Evolutionary conservation across 768 basidiomycete species (phyloP), one percentile per base, ranked within the genome.

Genomic region (Cytidiella melzeri): DNA sequence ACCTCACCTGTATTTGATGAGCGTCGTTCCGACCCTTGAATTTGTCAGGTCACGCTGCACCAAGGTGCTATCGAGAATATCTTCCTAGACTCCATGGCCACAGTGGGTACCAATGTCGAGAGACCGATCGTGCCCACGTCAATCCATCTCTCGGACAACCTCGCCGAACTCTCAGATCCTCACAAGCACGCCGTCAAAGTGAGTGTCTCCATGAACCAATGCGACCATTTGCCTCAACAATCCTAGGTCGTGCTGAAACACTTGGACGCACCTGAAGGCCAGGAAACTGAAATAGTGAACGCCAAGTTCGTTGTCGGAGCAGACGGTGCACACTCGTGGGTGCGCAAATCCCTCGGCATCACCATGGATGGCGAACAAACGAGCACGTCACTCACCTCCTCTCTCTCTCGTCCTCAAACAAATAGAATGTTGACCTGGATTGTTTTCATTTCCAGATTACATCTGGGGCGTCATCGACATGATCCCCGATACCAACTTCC

Each of bases 281-380:
- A 67, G 40, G 60, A 69, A 25, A 72, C 67, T 3, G 84, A 87
- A 59, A 64, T 76, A 5, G 79, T 87, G 1, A 67, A 69, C 47
- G 84, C 86, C 1, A 86, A 82, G 63, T 90, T 78, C 57, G 81
- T 89, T 2, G 69, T 91, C 24, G 88, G 87, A 1, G 73, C 80
- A 25, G 87, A 91, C 61, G 87, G 86, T 4, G 87, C 87, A 0
- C 87, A 89, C 65, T 89, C 86, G 10, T 90, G 87, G 86, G 84
- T 91, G 20, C 76, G 89, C 21, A 87, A 86, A 51, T 48, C 66
- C 0, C 68, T 87, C 7, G 71, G 72, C 7, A 82, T 91, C 44
- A 59, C 67, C 3, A 84, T 91, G 85, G 79, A 88, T 51, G 89
- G 89, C 5, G 86, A 90, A 61, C 82, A 87, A 52, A 73, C 71